Evolutionary conservation across 768 basidiomycete genomes (phyloP), one percentile per base, ranked within the genome.

Genomic region (Phaeotremella fagi): DNA sequence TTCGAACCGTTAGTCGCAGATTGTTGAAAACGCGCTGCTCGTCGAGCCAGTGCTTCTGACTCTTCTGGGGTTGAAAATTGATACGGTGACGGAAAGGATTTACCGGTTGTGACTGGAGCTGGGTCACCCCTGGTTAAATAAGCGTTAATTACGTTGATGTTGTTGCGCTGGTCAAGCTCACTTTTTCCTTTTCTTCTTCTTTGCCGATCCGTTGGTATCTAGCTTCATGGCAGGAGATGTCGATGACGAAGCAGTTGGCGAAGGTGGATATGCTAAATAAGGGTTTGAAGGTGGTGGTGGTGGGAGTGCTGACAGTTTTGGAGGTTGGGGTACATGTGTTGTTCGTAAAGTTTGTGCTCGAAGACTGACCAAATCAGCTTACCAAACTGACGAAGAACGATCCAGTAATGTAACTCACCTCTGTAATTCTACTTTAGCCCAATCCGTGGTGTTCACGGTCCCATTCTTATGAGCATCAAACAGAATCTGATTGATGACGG

Each of bases 371-470:
- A 27, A 16, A 12, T 57, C 16, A 85, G 81, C 66, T 83, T 86
- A 12, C 83, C 83, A 26, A 81, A 59, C 23, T 88, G 73, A 73
- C 84, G 7, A 43, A n/a, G n/a, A n/a, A n/a, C n/a, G n/a, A 7
- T 33, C 31, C 16, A 33, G 31, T 33, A 7, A 16, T 33, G 9
- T 43, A 51, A 69, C 68, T 70, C 67, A 91, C 92, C 86, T 87
- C 79, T 88, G 81, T 50, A 99, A 79, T 75, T 94, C 87, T 28
- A 91, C 82, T 27, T 82, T 85, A 9, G 80, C 77, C 95, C 95
- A 99, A 74, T 98, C 90, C 52, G 87, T 94, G n/a, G 88, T 87
- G 83, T 88, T 86, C 23, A 98, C 80, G 1, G 86, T 82, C 72
- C 87, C 84, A 69, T 83, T 80, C 57, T 83, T 80, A 77, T 89